Evolutionary conservation across 1,284 basidiomycete genomes (phyloP).

Genomic region (Anthracocystis setariae): DNA sequence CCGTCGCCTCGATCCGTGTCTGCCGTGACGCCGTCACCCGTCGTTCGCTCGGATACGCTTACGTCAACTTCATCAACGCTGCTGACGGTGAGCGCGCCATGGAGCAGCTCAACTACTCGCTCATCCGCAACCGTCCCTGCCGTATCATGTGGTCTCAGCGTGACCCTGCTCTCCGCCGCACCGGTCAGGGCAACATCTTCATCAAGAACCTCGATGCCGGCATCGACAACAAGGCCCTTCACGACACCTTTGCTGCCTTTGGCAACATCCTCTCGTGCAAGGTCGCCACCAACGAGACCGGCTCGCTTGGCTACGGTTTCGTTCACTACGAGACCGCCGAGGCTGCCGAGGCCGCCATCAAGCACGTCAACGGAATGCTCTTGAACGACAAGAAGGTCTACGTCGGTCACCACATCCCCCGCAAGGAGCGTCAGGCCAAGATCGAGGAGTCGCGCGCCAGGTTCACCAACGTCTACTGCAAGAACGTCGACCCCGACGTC

Average conservation of each 20-base stretch:
- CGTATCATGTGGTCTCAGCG: constrained; percentile 99
- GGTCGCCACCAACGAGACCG: constrained; percentile 75
- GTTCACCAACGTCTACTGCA: constrained; percentile 98
- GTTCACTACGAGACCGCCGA: constrained; percentile 99
- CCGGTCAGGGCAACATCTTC: constrained; percentile 99
- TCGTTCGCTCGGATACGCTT: constrained; percentile 98
- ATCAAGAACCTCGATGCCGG: constrained; percentile 99
- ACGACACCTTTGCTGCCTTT: constrained; percentile 99
- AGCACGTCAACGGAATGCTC: constrained; percentile 98
- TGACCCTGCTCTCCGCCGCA: constrained; percentile 98
- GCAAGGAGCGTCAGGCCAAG: constrained; percentile 84
- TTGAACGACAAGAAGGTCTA: constrained; percentile 90
- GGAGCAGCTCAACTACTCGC: constrained; percentile 98
- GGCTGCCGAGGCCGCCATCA: constrained; percentile 88
- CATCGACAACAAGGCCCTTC: constrained; percentile 99
- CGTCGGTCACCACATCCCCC: constrained; percentile 96
- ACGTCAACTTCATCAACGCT: constrained; percentile 98
- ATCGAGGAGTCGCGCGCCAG: constrained; percentile 95
- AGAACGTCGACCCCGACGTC: constrained; percentile 90
- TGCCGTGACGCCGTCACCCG: constrained; percentile 99
- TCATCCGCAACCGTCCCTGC: constrained; percentile 98
- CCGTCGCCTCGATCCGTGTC: constrained; percentile 98
- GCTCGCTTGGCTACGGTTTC: constrained; percentile 79
- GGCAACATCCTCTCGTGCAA: constrained; percentile 99
- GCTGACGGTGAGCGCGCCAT: constrained; percentile 98